Conservation (phyloP, 305 asterid genomes). For the Fraxinus baroniana region DNA sequence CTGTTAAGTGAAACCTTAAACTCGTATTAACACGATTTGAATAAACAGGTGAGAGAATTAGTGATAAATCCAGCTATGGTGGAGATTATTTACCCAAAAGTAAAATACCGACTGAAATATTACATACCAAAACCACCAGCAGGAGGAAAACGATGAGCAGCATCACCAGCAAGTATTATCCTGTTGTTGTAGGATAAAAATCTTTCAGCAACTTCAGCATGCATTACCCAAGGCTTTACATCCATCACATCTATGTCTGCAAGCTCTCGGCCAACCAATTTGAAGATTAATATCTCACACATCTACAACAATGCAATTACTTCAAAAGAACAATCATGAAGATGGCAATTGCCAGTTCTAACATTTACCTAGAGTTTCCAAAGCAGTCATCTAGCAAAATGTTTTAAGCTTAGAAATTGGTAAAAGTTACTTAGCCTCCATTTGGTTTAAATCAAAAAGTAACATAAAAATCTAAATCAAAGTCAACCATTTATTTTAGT, state of each 20-base stretch:
- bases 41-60: neutral
- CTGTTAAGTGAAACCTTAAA: neutral
- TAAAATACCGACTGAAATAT: neutral
- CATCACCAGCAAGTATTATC: slow-evolving; percentile 89
- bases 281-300: slow-evolving; percentile 67
- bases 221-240: slow-evolving; percentile 97
- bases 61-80: neutral
- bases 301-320: slow-evolving; percentile 43
- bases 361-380: neutral
- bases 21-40: neutral
- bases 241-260: slow-evolving; percentile 72
- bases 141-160: slow-evolving; percentile 97
- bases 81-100: neutral
- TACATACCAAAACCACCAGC: slow-evolving; percentile 92
- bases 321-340: slow-evolving; percentile 18
- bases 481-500: neutral
- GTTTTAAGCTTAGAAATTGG: neutral
- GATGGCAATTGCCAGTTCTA: neutral
- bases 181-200: slow-evolving; percentile 56
- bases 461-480: neutral
- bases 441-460: neutral
- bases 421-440: neutral
- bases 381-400: neutral
- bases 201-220: slow-evolving; percentile 88
- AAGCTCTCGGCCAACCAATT: slow-evolving; percentile 82